phyloP scores from a whole-genome alignment of 768 basidiomycete species.

The Sarcomyxa edulis region DNA sequence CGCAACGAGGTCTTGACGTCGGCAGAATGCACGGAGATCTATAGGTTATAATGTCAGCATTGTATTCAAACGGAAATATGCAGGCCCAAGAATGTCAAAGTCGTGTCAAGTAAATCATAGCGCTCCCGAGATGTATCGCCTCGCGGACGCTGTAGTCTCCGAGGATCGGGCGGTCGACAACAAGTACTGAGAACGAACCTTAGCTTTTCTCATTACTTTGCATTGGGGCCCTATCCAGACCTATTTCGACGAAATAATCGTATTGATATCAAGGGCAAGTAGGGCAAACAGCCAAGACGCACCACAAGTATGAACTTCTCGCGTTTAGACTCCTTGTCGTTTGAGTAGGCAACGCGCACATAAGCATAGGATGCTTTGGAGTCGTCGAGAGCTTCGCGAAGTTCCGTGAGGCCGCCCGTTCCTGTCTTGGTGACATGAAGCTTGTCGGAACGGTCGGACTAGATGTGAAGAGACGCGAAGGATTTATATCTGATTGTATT shows the following conservation, averaged over 20 bases:
- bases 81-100: neutral
- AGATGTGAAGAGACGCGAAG: conserved; percentile 10
- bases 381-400: conserved; percentile 66
- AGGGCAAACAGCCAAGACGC: no score
- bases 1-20: conserved; percentile 82
- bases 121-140: no score
- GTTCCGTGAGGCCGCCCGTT: conserved; percentile 72
- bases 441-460: conserved; percentile 77
- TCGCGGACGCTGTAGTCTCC: no score
- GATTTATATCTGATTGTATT: neutral
- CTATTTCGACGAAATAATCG: conserved; percentile 15
- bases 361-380: conserved; percentile 81
- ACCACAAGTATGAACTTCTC: conserved; percentile 87
- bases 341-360: conserved; percentile 76
- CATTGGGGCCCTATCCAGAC: conserved; percentile 79
- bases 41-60: conserved; percentile 11
- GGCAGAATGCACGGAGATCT: conserved; percentile 91
- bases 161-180: no score
- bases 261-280: conserved; percentile 10
- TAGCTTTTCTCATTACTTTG: conserved; percentile 90
- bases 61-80: neutral
- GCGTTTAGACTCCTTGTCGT: conserved; percentile 80
- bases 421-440: conserved; percentile 76
- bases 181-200: conserved; percentile 43
- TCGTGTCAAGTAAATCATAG: no score